Evolutionary conservation across 306 rosid genomes (phyloP).

Genomic region (Lathyrus oleraceus): DNA sequence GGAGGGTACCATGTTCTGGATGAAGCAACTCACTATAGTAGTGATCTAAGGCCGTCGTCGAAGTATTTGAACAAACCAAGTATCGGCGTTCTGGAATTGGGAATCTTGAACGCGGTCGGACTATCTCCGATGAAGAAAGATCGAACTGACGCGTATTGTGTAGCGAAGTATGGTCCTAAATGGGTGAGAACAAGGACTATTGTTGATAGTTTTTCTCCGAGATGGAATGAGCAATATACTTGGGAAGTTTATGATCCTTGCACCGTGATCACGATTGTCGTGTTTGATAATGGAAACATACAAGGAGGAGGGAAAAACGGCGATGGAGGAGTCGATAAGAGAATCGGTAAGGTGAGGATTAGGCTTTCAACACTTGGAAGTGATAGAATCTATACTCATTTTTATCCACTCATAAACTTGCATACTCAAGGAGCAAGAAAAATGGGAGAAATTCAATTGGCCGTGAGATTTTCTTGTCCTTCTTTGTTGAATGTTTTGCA

Average conservation of each 20-base stretch:
- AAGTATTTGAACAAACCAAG: constrained; percentile 35
- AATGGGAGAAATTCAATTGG: constrained; percentile 51
- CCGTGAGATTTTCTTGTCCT: constrained; percentile 55
- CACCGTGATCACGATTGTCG: constrained; percentile 49
- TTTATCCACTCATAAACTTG: constrained; percentile 42
- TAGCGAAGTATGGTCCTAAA: constrained; percentile 53
- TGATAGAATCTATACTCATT: constrained; percentile 47
- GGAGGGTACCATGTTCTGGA: constrained; percentile 65
- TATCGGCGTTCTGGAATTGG: constrained; percentile 54
- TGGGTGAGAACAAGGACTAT: constrained; percentile 60
- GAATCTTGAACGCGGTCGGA: constrained; percentile 45
- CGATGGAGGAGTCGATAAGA: constrained; percentile 29
- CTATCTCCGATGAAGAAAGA: constrained; percentile 51
- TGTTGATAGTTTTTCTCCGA: constrained; percentile 43
- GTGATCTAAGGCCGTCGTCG: constrained; percentile 49
- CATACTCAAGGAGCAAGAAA: constrained; percentile 28
- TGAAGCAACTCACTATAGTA: constrained; percentile 48
- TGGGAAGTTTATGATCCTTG: constrained; percentile 60
- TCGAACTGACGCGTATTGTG: constrained; percentile 50
- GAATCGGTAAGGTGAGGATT: constrained; percentile 54
- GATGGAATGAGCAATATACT: constrained; percentile 45
- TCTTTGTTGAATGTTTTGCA: constrained; percentile 46
- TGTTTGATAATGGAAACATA: constrained; percentile 51
- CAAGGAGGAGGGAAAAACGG: constrained; percentile 33
- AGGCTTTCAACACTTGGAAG: constrained; percentile 50